These are phyloP conservation scores for Brassica cretica DNA, from an alignment of 345 rosid genomes.

Conservation along the genomic window DNA sequence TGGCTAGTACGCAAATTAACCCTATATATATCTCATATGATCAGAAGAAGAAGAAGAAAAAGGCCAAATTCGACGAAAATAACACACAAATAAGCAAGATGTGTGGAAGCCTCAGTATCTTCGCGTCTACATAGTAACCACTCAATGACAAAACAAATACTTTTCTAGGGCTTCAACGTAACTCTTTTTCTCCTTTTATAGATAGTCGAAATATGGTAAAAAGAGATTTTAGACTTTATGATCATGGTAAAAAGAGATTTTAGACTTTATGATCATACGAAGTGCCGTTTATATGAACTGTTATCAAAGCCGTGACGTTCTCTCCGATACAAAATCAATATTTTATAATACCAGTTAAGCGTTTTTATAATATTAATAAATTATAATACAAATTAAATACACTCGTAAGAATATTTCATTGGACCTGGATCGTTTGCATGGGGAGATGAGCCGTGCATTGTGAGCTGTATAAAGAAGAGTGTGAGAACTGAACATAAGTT, in stretches of 20 bases:
- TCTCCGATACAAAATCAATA: slow-evolving; percentile 6
- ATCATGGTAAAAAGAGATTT: slow-evolving; percentile 36
- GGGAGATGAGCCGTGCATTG: slow-evolving; percentile 46
- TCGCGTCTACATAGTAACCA: slow-evolving; percentile 59
- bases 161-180: slow-evolving; percentile 50
- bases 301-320: slow-evolving; percentile 45
- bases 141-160: slow-evolving; percentile 32
- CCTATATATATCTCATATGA: neutral
- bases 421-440: slow-evolving; percentile 34
- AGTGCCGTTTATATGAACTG: slow-evolving; percentile 37
- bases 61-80: neutral
- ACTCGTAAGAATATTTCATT: slow-evolving; percentile 29
- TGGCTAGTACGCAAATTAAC: too few relatives aligned
- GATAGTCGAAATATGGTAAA: slow-evolving; percentile 23
- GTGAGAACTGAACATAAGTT: slow-evolving; percentile 21
- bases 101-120: slow-evolving; percentile 31
- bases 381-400: slow-evolving; percentile 14
- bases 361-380: neutral
- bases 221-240: slow-evolving; percentile 36
- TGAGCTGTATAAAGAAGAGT: slow-evolving; percentile 37
- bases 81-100: slow-evolving; percentile 3
- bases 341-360: neutral
- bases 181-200: slow-evolving; percentile 23
- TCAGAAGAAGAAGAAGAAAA: neutral
- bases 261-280: slow-evolving; percentile 38